Base-by-base conservation (phyloP, 345 rosid species). In the Lepidium aucheri region DNA sequence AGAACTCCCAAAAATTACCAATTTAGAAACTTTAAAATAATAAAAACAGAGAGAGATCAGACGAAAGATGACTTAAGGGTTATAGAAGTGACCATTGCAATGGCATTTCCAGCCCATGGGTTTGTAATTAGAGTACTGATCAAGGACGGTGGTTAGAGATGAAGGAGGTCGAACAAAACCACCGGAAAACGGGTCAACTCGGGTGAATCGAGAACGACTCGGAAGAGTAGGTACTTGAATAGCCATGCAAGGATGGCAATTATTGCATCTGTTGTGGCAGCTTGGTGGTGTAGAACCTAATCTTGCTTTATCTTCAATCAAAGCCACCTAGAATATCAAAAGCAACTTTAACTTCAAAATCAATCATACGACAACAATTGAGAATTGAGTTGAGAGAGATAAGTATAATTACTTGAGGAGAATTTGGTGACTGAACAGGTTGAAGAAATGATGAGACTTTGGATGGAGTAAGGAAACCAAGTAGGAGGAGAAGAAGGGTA, bases 21-120 rank as follows among this genome's bases (percentile, higher is more conserved):
- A 56, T 20, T 0, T 16, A 36, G 40, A 63, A 56, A 30, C 34
- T 16, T 6, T 0, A 14, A 72, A 53, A 28, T 7, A n/a, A 11
- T 9, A 54, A 16, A 7, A 28, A 28, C 18, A 40, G 45, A 12
- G 7, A 17, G 41, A 61, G 62, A 43, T 16, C 9, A 34, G 43
- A 60, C n/a, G n/a, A n/a, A n/a, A n/a, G 9, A 17, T 5, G 24
- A 28, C n/a, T 70, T 18, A 88, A 63, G 98, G 98, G 70, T 89
- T 93, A 72, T 81, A 93, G 34, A 86, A 83, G 53, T 82, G 87
- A 51, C 81, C 83, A 57, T 71, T 73, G 64, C 98, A 93, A 41
- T 78, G 77, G 59, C 98, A 93, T 73, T 89, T 89, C 98, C 98
- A 93, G 0, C 91, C 95, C 12, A 93, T 83, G 8, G 98, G 97